These are phyloP conservation scores for Mycena filopes DNA, from an alignment of 768 basidiomycete genomes.

Conservation along the genomic window DNA sequence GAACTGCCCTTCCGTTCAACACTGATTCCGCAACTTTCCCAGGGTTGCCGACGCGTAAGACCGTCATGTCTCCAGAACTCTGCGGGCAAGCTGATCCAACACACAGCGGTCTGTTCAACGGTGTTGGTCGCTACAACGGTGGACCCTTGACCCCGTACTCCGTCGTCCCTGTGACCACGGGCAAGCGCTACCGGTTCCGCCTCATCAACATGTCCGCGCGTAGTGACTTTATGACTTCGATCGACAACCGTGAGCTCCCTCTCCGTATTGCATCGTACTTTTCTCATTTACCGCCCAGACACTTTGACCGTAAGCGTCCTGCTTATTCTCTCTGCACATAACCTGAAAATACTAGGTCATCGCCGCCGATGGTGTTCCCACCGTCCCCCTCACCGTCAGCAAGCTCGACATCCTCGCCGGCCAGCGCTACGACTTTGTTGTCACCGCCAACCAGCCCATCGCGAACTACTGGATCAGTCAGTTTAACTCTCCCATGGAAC, in stretches of 20 bases:
- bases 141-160: slow-evolving; percentile 45
- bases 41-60: not conserved
- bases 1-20: not conserved
- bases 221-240: slow-evolving; percentile 45
- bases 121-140: slow-evolving; percentile 43
- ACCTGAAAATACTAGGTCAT: slow-evolving; percentile 7
- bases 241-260: slow-evolving; percentile 25
- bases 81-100: no score
- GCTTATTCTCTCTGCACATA: no score
- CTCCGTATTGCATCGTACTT: not conserved
- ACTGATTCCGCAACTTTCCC: no score
- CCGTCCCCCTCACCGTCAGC: not conserved
- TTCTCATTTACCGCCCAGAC: not conserved
- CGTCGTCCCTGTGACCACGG: slow-evolving; percentile 41
- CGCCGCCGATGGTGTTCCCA: slow-evolving; percentile 12
- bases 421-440: slow-evolving; percentile 60
- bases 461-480: slow-evolving; percentile 60
- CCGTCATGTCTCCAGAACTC: no score
- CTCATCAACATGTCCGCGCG: slow-evolving; percentile 49
- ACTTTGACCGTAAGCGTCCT: slow-evolving; percentile 17
- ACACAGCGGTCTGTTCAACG: slow-evolving; percentile 53
- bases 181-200: slow-evolving; percentile 54
- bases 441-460: slow-evolving; percentile 54
- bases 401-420: slow-evolving; percentile 49
- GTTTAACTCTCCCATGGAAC: slow-evolving; percentile 34